Evolutionary conservation across 257 asterid genomes (phyloP), one percentile per base, ranked within the genome.

Genomic region (Ehretia macrophylla): DNA sequence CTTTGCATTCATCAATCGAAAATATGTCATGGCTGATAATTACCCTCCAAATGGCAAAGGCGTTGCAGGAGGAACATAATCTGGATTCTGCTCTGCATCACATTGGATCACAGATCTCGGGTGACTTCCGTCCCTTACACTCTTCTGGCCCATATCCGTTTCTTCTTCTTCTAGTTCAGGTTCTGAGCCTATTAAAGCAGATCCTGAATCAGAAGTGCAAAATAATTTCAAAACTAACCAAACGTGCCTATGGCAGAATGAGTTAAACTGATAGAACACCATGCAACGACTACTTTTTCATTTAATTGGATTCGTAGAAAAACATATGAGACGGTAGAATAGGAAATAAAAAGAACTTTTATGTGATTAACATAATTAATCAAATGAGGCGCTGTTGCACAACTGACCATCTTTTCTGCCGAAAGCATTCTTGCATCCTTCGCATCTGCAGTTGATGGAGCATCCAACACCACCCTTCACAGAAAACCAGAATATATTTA

Each of bases 21-120:
- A 27, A 27, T 27, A 27, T 10, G 8, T 12, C 32, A 42, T 21
- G 14, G 23, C 11, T 8, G 10, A 27, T 53, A 32, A 32, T 42
- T 85, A 87, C 98, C 96, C 83, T 72, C 68, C 77, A 53, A 75
- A 70, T 0, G 65, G 75, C 64, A 72, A 50, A 64, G 99, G 99
- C 11, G 99, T 92, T 60, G 80, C 88, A 46, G 85, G 95, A 50
- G 66, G 74, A 13, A 32, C 82, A 16, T 84, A 75, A 32, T 87
- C 94, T 5, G 64, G 58, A 73, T 74, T 82, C 55, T 63, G 81
- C 63, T 79, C 93, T 10, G 46, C 50, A 14, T 83, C 90, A 20
- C 19, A 72, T 49, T 70, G 86, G 38, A 65, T 32, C 8, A 69
- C 64, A 10, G 53, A 16, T 71, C 74, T 83, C 60, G 74, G 78